These are phyloP conservation scores for Diplodia mutila DNA, from an alignment of 2,329 filamentous ascomycete genomes.

Conservation along the genomic window DNA sequence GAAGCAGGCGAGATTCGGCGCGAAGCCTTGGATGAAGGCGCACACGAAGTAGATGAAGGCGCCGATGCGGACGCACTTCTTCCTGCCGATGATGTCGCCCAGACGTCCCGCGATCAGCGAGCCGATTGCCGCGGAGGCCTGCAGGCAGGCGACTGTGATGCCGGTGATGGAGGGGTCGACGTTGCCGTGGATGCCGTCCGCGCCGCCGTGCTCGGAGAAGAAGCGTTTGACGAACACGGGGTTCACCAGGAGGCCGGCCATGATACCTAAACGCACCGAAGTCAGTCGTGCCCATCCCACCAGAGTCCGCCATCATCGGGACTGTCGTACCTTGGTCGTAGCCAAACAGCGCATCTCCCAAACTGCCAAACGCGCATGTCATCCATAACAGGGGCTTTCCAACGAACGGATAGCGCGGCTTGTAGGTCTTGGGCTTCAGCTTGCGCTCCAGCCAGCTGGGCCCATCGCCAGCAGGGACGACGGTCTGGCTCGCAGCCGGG, in stretches of 20 bases:
- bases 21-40: conserved; percentile 45
- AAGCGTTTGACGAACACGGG: conserved; percentile 47
- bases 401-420: conserved; percentile 44
- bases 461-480: conserved; percentile 16
- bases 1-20: conserved; percentile 41
- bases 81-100: conserved; percentile 44
- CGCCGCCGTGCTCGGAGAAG: conserved; percentile 45
- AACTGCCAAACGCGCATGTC: conserved; percentile 47
- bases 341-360: conserved; percentile 49
- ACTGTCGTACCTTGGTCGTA: conserved; percentile 45
- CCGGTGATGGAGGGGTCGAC: conserved; percentile 47
- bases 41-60: conserved; percentile 45
- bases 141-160: conserved; percentile 43
- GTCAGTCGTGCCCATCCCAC: conserved; percentile 9
- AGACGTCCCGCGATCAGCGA: conserved; percentile 42
- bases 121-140: conserved; percentile 43
- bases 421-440: conserved; percentile 44
- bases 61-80: conserved; percentile 43
- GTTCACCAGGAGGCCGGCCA: conserved; percentile 47
- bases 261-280: conserved; percentile 39
- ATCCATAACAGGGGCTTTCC: conserved; percentile 42
- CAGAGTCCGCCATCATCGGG: neutral
- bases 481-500: neutral
- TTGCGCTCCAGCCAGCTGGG: conserved; percentile 40
- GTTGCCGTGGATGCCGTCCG: conserved; percentile 37